These are phyloP conservation scores for Meyerozyma elateridarum DNA, from an alignment of 1,139 yeast species.

Conservation along the genomic window DNA sequence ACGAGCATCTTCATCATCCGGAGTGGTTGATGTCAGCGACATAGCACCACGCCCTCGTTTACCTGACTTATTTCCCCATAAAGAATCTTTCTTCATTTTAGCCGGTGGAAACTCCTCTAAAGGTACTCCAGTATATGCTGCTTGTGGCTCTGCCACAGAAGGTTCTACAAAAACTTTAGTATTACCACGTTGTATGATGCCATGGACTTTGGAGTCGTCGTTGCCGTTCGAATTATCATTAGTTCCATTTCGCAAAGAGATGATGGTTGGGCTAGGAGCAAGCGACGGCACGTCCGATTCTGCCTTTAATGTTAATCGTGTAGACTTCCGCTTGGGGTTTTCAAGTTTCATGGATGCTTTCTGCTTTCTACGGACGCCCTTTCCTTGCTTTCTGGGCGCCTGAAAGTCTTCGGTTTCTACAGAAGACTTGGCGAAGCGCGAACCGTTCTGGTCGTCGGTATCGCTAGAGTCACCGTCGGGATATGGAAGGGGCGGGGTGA, in stretches of 20 bases:
- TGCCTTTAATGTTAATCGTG: no score
- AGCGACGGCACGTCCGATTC: no score
- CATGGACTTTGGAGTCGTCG: slow-evolving; percentile 5
- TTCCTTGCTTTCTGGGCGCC: no score
- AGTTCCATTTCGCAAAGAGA: slow-evolving; percentile 7
- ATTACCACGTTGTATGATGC: slow-evolving; percentile 13
- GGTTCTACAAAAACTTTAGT: slow-evolving; percentile 50
- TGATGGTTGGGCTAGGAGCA: neutral
- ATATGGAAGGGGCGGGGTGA: no score
- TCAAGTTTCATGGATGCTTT: no score
- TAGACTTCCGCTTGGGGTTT: no score
- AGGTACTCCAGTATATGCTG: slow-evolving; percentile 63
- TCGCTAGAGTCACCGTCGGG: no score
- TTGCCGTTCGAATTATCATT: neutral
- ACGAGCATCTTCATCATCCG: slow-evolving; percentile 7
- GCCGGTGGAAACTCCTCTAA: slow-evolving; percentile 57
- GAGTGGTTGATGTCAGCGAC: slow-evolving; percentile 7
- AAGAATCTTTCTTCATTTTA: slow-evolving; percentile 47
- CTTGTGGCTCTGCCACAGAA: slow-evolving; percentile 43
- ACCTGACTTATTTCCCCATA: slow-evolving; percentile 33
- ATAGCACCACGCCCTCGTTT: slow-evolving; percentile 11
- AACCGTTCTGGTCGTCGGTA: no score
- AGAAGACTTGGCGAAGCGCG: no score
- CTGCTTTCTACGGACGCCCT: no score
- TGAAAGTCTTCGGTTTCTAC: neutral